Conservation (phyloP, 371 early-diverging fungal species). For the Mucor piriformis region DNA sequence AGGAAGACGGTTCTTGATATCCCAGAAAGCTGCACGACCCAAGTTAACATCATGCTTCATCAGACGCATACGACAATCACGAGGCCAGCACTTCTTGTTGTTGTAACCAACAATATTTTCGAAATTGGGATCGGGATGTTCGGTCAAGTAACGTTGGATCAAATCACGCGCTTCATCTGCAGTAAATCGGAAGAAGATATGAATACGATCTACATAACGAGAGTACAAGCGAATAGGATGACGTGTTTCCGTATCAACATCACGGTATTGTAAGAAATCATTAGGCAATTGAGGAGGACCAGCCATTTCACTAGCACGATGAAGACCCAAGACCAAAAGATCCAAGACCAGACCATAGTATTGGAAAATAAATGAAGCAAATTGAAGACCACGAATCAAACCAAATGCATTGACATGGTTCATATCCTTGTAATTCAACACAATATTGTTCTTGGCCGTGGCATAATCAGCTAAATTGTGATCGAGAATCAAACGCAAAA, state of each 20-base stretch:
- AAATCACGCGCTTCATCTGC: slow-evolving; percentile 94
- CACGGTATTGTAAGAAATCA: slow-evolving; percentile 96
- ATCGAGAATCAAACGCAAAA: slow-evolving; percentile 95
- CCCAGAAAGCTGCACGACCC: slow-evolving; percentile 94
- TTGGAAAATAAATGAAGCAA: slow-evolving; percentile 97
- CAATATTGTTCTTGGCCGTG: slow-evolving; percentile 98
- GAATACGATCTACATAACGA: slow-evolving; percentile 91
- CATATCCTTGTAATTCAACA: slow-evolving; percentile 99
- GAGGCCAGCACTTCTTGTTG: slow-evolving; percentile 97
- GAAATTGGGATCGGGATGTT: slow-evolving; percentile 98
- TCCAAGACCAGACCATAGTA: slow-evolving; percentile 98
- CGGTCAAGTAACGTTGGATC: slow-evolving; percentile 95
- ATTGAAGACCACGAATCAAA: slow-evolving; percentile 97
- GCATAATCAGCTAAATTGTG: slow-evolving; percentile 99
- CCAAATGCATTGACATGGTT: slow-evolving; percentile 97
- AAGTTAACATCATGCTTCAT: slow-evolving; percentile 96
- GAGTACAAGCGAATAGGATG: slow-evolving; percentile 98
- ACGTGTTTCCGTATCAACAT: slow-evolving; percentile 88
- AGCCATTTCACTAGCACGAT: slow-evolving; percentile 95
- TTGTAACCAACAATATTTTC: slow-evolving; percentile 98
- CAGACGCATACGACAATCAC: slow-evolving; percentile 98
- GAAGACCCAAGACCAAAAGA: slow-evolving; percentile 93
- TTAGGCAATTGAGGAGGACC: slow-evolving; percentile 94
- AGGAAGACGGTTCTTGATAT: slow-evolving; percentile 96
- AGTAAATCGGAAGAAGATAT: slow-evolving; percentile 94